A percentile compares a stretch with the other conserved stretches of the same genome.
Evolutionary conservation across 2,329 filamentous ascomycete genomes (phyloP).

Genomic region (Pseudopyricularia javanii): DNA sequence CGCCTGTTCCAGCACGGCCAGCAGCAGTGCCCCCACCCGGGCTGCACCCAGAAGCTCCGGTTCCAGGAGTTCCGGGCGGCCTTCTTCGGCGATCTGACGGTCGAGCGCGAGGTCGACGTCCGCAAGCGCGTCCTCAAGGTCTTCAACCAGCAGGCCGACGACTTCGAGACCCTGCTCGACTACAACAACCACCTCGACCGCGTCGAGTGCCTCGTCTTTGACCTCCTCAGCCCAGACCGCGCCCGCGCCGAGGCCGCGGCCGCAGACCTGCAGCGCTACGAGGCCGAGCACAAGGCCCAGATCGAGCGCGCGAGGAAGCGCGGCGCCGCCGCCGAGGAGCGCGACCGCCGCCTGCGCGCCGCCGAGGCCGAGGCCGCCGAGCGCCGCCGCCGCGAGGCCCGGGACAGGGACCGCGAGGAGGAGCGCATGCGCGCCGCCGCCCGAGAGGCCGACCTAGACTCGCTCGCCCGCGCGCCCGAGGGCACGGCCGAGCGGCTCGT

Average conservation of each 20-base stretch:
- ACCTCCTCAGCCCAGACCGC: constrained; percentile 60
- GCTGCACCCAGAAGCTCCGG: constrained; percentile 76
- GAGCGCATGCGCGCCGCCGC: constrained; percentile 49
- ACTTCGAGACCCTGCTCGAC: constrained; percentile 72
- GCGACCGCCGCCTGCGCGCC: constrained; percentile 39
- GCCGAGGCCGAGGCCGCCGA: constrained; percentile 56
- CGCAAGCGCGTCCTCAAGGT: constrained; percentile 64
- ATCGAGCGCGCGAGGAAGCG: constrained; percentile 48
- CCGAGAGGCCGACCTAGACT: constrained; percentile 57
- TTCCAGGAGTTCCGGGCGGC: constrained; percentile 75
- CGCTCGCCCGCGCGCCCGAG: constrained; percentile 52
- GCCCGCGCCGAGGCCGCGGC: constrained; percentile 33
- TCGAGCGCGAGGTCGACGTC: constrained; percentile 92
- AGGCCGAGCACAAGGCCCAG: constrained; percentile 57
- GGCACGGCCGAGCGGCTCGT: constrained; percentile 43
- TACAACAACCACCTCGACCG: constrained; percentile 94
- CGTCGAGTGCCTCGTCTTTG: constrained; percentile 82
- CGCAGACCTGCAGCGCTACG: constrained; percentile 51
- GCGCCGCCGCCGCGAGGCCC: constrained; percentile 48
- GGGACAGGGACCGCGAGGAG: constrained; percentile 60
- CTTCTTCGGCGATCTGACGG: constrained; percentile 77
- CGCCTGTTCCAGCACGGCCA: constrained; percentile 88
- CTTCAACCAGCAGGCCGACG: constrained; percentile 81
- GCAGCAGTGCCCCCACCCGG: constrained; percentile 81
- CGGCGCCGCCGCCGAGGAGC: constrained; percentile 40